Evolutionary conservation across 495 filamentous ascomycete species (phyloP).

Genomic region (Penicillium atrosanguineum): DNA sequence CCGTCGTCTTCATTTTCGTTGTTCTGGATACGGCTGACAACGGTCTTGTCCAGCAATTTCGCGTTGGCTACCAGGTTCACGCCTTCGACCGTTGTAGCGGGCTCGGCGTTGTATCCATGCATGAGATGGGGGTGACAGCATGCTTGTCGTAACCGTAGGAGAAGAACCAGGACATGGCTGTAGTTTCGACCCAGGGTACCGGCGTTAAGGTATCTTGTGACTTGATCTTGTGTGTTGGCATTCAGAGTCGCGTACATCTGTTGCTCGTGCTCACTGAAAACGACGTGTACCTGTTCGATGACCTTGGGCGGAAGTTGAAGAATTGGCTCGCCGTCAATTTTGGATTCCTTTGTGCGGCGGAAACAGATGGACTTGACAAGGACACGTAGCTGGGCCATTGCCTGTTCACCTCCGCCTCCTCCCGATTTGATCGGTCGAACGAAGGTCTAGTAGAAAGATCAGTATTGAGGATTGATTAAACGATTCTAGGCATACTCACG

Average conservation of each 20-base stretch:
- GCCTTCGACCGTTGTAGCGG: constrained; percentile 50
- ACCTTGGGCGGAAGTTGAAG: constrained; percentile 69
- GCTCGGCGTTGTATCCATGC: constrained; percentile 60
- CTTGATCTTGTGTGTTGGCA: constrained; percentile 58
- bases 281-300: constrained; percentile 61
- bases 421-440: constrained; percentile 48
- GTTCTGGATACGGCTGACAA: constrained; percentile 66
- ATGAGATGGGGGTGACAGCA: constrained; percentile 95
- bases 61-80: constrained; percentile 69
- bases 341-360: constrained; percentile 78
- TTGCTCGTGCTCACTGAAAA: constrained; percentile 72
- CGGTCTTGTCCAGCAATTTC: constrained; percentile 54
- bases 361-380: constrained; percentile 83
- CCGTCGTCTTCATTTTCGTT: constrained; percentile 50
- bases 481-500: constrained; percentile 33
- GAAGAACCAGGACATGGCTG: constrained; percentile 76
- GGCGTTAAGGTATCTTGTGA: constrained; percentile 74
- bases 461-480: constrained; percentile 10
- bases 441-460: constrained; percentile 42
- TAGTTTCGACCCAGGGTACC: constrained; percentile 77
- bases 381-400: constrained; percentile 72
- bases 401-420: constrained; percentile 32
- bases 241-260: constrained; percentile 74
- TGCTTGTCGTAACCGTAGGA: constrained; percentile 81
- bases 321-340: constrained; percentile 84